phyloP scores from a whole-genome alignment of 148 eudicot species.

The Tetragonia tetragonoides region DNA sequence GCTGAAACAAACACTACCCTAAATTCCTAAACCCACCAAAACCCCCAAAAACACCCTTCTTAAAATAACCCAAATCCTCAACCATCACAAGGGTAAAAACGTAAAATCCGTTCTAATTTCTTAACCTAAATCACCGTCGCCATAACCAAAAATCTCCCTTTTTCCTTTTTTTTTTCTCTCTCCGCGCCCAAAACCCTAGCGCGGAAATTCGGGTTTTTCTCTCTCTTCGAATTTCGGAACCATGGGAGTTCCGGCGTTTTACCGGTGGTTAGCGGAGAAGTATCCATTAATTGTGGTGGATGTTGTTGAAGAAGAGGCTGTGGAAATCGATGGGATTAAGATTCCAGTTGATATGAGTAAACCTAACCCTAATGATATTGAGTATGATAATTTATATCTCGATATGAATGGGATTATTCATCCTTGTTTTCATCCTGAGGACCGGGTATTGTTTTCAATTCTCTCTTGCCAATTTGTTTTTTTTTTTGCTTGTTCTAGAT shows the following conservation, averaged over 20 bases:
- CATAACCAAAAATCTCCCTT: not conserved
- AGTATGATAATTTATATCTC: conserved; percentile 84
- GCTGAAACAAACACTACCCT: no score
- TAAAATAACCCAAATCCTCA: no score
- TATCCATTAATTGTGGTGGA: conserved; percentile 88
- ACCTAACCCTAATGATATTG: conserved; percentile 80
- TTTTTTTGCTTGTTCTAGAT: not conserved
- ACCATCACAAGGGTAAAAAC: no score
- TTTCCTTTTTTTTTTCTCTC: not conserved
- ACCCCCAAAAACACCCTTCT: no score
- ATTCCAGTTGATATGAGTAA: conserved; percentile 89
- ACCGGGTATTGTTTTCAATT: conserved; percentile 48
- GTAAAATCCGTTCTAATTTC: no score
- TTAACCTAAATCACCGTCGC: not conserved
- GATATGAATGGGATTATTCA: conserved; percentile 97
- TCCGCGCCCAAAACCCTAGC: not conserved
- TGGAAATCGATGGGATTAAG: conserved; percentile 57
- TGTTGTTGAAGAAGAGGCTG: conserved; percentile 75
- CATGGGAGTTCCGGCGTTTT: conserved; percentile 98
- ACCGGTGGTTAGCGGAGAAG: conserved; percentile 97
- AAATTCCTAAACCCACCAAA: no score
- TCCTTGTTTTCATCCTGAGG: conserved; percentile 96
- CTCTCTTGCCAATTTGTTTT: not conserved
- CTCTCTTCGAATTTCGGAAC: conserved; percentile 2
- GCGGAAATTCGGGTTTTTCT: conserved; percentile 23